Conservation (phyloP, 345 rosid species). For the Pistacia vera region DNA sequence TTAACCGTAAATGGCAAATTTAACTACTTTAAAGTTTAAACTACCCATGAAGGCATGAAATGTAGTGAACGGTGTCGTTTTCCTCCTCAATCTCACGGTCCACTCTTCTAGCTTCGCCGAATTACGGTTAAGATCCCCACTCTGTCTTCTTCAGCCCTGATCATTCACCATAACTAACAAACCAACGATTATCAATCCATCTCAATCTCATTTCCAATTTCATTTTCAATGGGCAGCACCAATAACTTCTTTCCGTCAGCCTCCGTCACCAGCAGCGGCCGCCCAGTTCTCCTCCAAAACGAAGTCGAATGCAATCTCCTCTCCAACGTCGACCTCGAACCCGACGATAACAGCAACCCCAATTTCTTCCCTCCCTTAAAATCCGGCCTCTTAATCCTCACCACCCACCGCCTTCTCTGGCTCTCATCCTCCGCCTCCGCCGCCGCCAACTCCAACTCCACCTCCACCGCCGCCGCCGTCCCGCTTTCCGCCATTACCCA, state of each 20-base stretch:
- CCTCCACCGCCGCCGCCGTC: conserved; percentile 34
- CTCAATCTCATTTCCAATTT: no score
- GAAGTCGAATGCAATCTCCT: conserved; percentile 81
- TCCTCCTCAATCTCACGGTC: no score
- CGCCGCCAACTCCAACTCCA: conserved; percentile 27
- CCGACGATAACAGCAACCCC: conserved; percentile 60
- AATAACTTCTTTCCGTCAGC: conserved; percentile 32
- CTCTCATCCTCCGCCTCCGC: conserved; percentile 42
- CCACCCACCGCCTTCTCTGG: conserved; percentile 92
- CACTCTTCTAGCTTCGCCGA: no score
- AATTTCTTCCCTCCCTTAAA: conserved; percentile 42
- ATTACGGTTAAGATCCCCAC: no score
- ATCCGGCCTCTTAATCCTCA: conserved; percentile 71
- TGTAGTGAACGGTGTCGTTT: no score
- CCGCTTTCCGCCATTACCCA: conserved; percentile 55
- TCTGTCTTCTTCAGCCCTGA: no score
- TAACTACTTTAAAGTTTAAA: no score
- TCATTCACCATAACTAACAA: no score
- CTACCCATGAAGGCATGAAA: no score
- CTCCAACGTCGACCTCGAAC: conserved; percentile 75
- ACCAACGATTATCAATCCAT: no score
- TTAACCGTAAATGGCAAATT: no score
- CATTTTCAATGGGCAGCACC: background rate
- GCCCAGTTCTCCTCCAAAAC: conserved; percentile 67
- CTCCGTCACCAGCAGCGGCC: conserved; percentile 67